A percentile compares a stretch with the other conserved stretches of the same genome.
These are phyloP conservation scores for Rhizopogon parksii DNA, from an alignment of 1,284 basidiomycete species.

Conservation along the genomic window DNA sequence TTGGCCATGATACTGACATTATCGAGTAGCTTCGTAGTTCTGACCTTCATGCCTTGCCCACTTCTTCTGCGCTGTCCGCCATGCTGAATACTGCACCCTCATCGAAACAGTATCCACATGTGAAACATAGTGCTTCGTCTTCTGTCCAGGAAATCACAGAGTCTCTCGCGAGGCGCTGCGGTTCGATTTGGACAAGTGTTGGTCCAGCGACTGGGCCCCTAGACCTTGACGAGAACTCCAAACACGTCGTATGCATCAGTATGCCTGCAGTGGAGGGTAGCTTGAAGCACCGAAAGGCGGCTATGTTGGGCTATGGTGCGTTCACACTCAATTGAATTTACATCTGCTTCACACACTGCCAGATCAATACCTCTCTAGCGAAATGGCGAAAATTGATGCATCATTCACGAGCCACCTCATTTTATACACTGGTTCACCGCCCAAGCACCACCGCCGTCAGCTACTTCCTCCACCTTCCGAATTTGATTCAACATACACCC, in stretches of 20 bases:
- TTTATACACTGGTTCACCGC: constrained; percentile 52
- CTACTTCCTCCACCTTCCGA: constrained; percentile 22
- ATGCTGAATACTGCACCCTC: constrained; percentile 42
- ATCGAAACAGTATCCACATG: constrained; percentile 57
- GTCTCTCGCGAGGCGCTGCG: constrained; percentile 45
- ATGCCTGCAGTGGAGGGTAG: constrained; percentile 46
- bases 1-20: background rate
- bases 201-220: constrained; percentile 31
- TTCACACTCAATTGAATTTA: constrained; percentile 3
- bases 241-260: constrained; percentile 50
- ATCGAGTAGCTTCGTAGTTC: constrained; percentile 55
- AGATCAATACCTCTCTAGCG: constrained; percentile 38
- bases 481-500: constrained; percentile 21
- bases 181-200: constrained; percentile 37
- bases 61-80: constrained; percentile 42
- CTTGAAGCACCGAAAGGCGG: constrained; percentile 36
- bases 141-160: constrained; percentile 33
- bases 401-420: constrained; percentile 54
- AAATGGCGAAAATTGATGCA: constrained; percentile 43
- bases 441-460: constrained; percentile 33
- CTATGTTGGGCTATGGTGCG: constrained; percentile 49
- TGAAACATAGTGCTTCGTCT: constrained; percentile 29
- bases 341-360: constrained; percentile 13
- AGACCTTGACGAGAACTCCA: constrained; percentile 31
- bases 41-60: constrained; percentile 54